Evolutionary conservation across 176 grass and related monocot species (phyloP).

Genomic region (Triticum turgidum): DNA sequence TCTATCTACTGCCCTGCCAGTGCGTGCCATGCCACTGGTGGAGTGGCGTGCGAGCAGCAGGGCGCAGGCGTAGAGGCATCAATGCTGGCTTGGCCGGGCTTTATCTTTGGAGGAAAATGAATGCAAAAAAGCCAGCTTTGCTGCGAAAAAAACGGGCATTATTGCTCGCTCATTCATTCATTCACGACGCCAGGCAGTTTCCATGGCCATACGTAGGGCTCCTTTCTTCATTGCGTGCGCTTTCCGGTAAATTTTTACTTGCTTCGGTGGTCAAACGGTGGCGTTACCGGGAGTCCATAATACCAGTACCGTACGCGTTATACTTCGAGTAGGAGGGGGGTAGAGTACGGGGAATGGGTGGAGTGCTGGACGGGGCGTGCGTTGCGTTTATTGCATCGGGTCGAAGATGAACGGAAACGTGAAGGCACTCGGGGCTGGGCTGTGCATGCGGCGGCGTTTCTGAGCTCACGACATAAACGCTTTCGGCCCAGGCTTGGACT

Average conservation of each 20-base stretch:
- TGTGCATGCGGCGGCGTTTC: neutral
- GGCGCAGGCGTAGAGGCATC: too few species aligned
- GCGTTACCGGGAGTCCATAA: too few species aligned
- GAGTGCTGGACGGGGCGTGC: neutral
- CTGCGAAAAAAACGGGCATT: conserved; percentile 16
- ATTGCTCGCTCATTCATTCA: neutral
- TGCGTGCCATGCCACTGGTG: neutral
- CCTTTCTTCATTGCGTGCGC: too few species aligned
- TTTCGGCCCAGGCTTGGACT: neutral
- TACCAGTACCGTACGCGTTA: neutral
- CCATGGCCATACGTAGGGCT: neutral
- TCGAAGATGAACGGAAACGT: neutral
- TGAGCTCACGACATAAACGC: neutral
- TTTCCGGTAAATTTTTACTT: neutral
- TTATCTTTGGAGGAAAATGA: neutral
- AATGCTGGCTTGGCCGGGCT: too few species aligned
- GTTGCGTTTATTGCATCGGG: neutral
- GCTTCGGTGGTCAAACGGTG: too few species aligned
- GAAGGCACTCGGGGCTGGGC: too few species aligned
- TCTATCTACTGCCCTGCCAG: neutral
- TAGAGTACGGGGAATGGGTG: neutral
- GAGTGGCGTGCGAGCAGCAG: neutral
- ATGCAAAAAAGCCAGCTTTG: conserved; percentile 26
- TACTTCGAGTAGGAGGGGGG: neutral
- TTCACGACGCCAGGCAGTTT: conserved; percentile 6